A percentile compares a stretch with the other conserved stretches of the same genome.
These are phyloP conservation scores for Ganoderma leucocontextum DNA, from an alignment of 1,284 basidiomycete genomes.

Conservation along the genomic window DNA sequence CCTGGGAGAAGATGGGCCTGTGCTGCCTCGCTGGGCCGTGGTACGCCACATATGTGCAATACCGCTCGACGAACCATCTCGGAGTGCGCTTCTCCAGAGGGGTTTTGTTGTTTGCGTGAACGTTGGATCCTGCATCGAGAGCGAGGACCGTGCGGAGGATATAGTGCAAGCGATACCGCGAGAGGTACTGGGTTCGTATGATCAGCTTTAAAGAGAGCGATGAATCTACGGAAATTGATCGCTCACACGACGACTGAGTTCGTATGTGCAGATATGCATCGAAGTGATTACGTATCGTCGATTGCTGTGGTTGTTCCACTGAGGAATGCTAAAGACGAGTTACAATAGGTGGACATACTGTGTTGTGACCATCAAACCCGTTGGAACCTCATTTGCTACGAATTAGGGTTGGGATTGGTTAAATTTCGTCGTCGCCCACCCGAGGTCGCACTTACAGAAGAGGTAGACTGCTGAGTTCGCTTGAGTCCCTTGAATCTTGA, in stretches of 20 bases:
- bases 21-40: constrained; percentile 39
- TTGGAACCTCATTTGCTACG: constrained; percentile 26
- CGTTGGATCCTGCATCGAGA: constrained; percentile 38
- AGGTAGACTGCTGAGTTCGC: constrained; percentile 53
- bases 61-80: constrained; percentile 54
- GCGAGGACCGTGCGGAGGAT: constrained; percentile 41
- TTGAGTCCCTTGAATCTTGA: constrained; percentile 53
- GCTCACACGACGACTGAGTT: constrained; percentile 50
- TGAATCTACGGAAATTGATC: not conserved
- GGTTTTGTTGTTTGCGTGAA: constrained; percentile 23
- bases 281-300: constrained; percentile 52
- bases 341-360: constrained; percentile 14
- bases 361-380: constrained; percentile 31
- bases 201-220: not conserved
- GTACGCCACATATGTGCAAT: constrained; percentile 43
- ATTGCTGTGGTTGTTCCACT: constrained; percentile 35
- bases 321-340: not conserved
- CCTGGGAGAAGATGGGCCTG: constrained; percentile 42
- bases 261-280: constrained; percentile 53
- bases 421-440: constrained; percentile 9
- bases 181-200: constrained; percentile 46
- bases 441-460: constrained; percentile 44
- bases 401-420: not conserved
- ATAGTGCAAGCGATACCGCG: constrained; percentile 39
- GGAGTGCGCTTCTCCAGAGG: constrained; percentile 51